Percentiles rank a stretch among this genome's conserved stretches.
Conservation (phyloP, 768 basidiomycete genomes). For the Gyrodon lividus region DNA sequence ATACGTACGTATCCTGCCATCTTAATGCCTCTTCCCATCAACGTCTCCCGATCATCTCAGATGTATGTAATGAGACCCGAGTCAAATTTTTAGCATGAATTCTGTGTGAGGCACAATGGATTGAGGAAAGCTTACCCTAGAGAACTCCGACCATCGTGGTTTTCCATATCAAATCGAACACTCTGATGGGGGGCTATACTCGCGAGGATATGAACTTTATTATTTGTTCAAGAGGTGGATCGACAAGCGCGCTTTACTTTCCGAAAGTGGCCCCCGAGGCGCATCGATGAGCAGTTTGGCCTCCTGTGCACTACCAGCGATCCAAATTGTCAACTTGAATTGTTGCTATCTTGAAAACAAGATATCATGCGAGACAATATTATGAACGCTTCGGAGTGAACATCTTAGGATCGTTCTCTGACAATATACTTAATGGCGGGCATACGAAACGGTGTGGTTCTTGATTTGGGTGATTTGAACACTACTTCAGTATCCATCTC, state of each 20-base stretch:
- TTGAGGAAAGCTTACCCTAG: too few relatives aligned
- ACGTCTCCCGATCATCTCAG: not conserved
- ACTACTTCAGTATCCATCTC: not conserved
- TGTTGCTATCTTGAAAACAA: too few relatives aligned
- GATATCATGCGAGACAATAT: too few relatives aligned
- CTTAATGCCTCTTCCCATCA: not conserved
- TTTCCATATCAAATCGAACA: not conserved
- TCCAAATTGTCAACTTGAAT: slow-evolving; percentile 9
- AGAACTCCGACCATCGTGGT: not conserved
- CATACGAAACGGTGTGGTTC: not conserved
- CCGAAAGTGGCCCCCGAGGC: slow-evolving; percentile 21
- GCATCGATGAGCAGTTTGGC: slow-evolving; percentile 35
- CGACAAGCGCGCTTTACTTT: slow-evolving; percentile 7
- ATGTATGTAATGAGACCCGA: not conserved
- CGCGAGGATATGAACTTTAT: slow-evolving; percentile 18
- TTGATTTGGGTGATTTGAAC: not conserved
- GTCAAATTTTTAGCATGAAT: not conserved
- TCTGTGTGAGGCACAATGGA: too few relatives aligned
- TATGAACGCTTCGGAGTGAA: too few relatives aligned
- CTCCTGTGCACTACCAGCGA: slow-evolving; percentile 8
- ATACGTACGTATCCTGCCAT: too few relatives aligned
- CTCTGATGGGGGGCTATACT: not conserved
- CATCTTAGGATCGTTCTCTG: too few relatives aligned
- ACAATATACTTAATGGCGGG: too few relatives aligned
- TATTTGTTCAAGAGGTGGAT: slow-evolving; percentile 5